Evolutionary conservation across 2,329 filamentous ascomycete species (phyloP), one percentile per base, ranked within the genome.

Genomic region (Laburnicola sp.): DNA sequence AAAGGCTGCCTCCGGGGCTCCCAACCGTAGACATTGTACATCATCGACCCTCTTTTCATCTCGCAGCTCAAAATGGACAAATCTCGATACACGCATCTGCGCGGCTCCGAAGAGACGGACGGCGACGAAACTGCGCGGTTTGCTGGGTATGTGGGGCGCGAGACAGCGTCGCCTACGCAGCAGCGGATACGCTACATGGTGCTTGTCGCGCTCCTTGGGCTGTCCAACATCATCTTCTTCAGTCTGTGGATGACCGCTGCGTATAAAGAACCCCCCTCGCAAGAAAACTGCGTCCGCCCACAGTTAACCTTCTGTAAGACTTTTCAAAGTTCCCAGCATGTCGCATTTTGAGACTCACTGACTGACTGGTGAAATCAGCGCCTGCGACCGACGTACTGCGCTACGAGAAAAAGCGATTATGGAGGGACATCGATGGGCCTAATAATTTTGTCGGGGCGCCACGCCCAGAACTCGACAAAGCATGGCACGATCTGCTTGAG

Each of bases 391-490:
- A 32, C 11, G 42, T 37, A 2, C 37, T 46, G 3, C 41, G 27
- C 5, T 51, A 51, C 25, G 48, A 46, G 23, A 51, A 51, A 27
- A 51, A 35, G 31, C 41, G 48, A 8, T 25, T 51, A 9, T 51
- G 21, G 10, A 25, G 48, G 16, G 48, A 51, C 25, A 51, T 51
- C 22, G 48, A 51, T 21, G 35, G 35, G 16, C 21, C 26, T 21
- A 51, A 51, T 35, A 11, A 25, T 22, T 45, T 32, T 23, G 35
- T 30, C 4, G 51, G 51, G 4, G 9, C 16, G n/a, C 52, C 52
- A 38, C 43, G 52, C 5, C 45, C 52, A 9, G 52, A 55, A 32
- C 42, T 41, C 6, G 52, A 55, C 38, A 34, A 37, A 16, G 52
- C 48, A 40, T 55, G 52, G 48, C 16, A 25, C 5, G 38, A 44